Conservation (phyloP, 257 asterid genomes). For the Solanum pennellii region DNA sequence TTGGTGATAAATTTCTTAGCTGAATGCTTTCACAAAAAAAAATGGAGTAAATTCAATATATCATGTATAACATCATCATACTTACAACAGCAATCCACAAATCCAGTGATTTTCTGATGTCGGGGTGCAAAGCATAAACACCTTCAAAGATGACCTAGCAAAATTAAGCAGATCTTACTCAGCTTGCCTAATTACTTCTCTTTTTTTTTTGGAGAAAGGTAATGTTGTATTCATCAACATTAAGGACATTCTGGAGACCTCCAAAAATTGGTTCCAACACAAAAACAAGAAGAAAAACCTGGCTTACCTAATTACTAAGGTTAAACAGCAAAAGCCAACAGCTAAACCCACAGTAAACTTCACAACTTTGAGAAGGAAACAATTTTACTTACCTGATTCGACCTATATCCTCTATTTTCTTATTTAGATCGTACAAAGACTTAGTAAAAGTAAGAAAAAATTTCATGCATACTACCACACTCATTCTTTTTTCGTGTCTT, state of each 20-base stretch:
- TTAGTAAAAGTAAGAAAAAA: background rate
- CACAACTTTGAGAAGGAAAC: background rate
- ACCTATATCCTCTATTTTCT: background rate
- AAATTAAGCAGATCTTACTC: slow-evolving; percentile 9
- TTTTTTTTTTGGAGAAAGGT: background rate
- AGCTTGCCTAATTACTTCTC: background rate
- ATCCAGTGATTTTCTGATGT: slow-evolving; percentile 81
- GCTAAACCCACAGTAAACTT: background rate
- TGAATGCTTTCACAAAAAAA: background rate
- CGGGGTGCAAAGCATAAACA: slow-evolving; percentile 94
- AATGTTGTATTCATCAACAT: background rate
- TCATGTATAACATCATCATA: slow-evolving; percentile 4
- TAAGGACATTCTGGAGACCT: background rate
- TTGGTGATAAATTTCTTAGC: background rate
- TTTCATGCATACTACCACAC: slow-evolving; percentile 27
- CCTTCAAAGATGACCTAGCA: slow-evolving; percentile 94
- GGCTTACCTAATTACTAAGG: background rate
- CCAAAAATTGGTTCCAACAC: background rate
- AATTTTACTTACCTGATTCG: background rate
- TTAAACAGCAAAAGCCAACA: background rate
- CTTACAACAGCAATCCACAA: slow-evolving; percentile 99
- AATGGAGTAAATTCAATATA: background rate
- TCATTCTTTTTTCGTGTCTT: background rate
- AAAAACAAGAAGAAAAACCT: background rate
- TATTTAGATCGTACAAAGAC: background rate